Evolutionary conservation across 2,329 filamentous ascomycete genomes (phyloP), one percentile per base, ranked within the genome.

Genomic region (Fusarium decemcellulare): DNA sequence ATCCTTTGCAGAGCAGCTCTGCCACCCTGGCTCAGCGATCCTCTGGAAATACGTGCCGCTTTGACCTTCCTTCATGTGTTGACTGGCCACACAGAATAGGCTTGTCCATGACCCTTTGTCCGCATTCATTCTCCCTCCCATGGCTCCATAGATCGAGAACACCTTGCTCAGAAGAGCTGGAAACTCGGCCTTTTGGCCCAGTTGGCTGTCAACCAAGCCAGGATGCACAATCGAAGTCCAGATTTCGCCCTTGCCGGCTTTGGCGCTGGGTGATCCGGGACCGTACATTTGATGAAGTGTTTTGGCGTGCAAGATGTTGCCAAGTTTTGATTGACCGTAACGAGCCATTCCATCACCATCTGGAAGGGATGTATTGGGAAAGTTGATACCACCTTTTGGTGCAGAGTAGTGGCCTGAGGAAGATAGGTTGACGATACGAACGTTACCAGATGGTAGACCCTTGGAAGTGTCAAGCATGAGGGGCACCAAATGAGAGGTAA

Each of bases 291-390:
- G 67, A 16, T 73, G 60, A 0, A 73, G 30, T 0, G 46, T 60
- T 27, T 53, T 71, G 0, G 68, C n/a, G 23, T 73, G 71, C 0
- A 73, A 46, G 9, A 73, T 37, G 6, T 73, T 73, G 43, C 47
- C 71, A 1, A 73, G 62, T 16, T 73, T 73, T 23, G 58, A 58
- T 14, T 73, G 68, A 0, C 71, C 71, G 30, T 73, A 73, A 0
- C 71, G 68, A 1, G 53, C 36, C 47, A 59, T 43, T 0, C 42
- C 46, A 7, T 18, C 18, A 11, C 23, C 43, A 0, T 68, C 58
- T 1, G 51, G 53, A 7, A 72, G 59, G 0, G 54, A 15, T 2
- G 48, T 23, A 2, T 72, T 52, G 0, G 44, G 40, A 1, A 72
- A 69, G 11, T 67, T 56, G 14, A 72, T 72, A 0, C 70, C 67